Evolutionary conservation across 2,329 filamentous ascomycete species (phyloP).

Genomic region (Trichoderma endophyticum): DNA sequence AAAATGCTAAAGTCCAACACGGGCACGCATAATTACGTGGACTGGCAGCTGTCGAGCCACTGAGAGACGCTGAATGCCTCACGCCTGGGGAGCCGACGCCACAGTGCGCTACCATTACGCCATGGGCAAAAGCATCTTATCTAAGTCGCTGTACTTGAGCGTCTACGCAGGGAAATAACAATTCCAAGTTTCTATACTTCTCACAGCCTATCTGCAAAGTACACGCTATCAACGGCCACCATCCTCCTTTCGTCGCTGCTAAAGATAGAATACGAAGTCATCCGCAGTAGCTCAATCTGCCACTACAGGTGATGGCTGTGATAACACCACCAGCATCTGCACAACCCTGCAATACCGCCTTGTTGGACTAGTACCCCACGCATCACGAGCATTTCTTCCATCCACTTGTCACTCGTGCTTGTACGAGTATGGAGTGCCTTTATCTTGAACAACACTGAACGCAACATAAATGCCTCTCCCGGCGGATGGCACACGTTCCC

Average conservation of each 20-base stretch:
- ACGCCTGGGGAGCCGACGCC: background rate
- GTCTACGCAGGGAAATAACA: background rate
- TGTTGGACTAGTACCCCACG: background rate
- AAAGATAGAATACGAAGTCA: slow-evolving; percentile 17
- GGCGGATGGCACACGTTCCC: background rate
- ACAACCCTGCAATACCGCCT: background rate
- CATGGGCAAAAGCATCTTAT: background rate
- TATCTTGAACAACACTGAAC: background rate
- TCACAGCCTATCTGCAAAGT: background rate
- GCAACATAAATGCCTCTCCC: background rate
- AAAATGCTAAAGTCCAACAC: background rate
- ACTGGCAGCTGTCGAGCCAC: background rate
- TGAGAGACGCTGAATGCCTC: slow-evolving; percentile 9
- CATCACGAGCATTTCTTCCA: background rate
- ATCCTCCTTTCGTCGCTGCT: background rate
- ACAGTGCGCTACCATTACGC: background rate
- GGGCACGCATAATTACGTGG: background rate
- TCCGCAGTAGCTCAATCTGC: background rate
- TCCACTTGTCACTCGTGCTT: background rate
- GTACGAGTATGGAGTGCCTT: background rate
- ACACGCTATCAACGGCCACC: background rate
- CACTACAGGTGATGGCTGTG: background rate
- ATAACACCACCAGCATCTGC: background rate
- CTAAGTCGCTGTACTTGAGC: background rate
- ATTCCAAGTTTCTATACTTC: background rate